Evolutionary conservation across 2,329 filamentous ascomycete genomes (phyloP).

Genomic region (Thyridium curvatum): DNA sequence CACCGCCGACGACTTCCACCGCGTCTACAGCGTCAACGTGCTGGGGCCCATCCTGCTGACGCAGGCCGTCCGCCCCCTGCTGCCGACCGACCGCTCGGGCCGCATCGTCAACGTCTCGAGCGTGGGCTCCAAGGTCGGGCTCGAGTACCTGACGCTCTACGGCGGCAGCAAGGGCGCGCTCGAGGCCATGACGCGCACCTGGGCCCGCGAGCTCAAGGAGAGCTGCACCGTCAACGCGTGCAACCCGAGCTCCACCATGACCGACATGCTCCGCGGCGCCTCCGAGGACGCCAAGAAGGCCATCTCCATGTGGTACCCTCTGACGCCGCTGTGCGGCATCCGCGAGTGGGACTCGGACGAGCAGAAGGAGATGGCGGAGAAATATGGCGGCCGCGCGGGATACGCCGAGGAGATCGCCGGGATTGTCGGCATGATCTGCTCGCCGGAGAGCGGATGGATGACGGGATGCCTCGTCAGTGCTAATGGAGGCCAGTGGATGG

Average conservation of each 20-base stretch:
- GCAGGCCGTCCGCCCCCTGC: conserved; percentile 44
- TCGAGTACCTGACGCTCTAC: conserved; percentile 49
- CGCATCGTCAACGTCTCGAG: conserved; percentile 52
- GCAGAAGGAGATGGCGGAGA: conserved; percentile 35
- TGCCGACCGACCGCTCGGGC: conserved; percentile 50
- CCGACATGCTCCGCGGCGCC: conserved; percentile 38
- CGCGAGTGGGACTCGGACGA: conserved; percentile 18
- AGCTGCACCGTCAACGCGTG: conserved; percentile 52
- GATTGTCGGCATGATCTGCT: conserved; percentile 65
- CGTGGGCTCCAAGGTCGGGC: conserved; percentile 44
- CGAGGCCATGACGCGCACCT: conserved; percentile 57
- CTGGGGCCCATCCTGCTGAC: conserved; percentile 50
- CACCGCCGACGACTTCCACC: conserved; percentile 42
- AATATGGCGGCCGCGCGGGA: conserved; percentile 43
- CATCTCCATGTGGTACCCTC: conserved; percentile 26
- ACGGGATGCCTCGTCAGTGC: conserved; percentile 68
- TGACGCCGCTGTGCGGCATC: conserved; percentile 41
- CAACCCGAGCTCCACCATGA: conserved; percentile 46
- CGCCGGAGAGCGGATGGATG: conserved; percentile 59
- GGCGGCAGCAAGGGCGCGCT: conserved; percentile 57
- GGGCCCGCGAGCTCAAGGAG: conserved; percentile 52
- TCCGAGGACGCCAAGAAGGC: conserved; percentile 43
- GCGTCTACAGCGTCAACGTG: conserved; percentile 52
- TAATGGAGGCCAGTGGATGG: conserved; percentile 48
- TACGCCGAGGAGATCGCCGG: conserved; percentile 65